These are phyloP conservation scores for Onygena corvina DNA, from an alignment of 2,329 filamentous ascomycete species.

Conservation along the genomic window DNA sequence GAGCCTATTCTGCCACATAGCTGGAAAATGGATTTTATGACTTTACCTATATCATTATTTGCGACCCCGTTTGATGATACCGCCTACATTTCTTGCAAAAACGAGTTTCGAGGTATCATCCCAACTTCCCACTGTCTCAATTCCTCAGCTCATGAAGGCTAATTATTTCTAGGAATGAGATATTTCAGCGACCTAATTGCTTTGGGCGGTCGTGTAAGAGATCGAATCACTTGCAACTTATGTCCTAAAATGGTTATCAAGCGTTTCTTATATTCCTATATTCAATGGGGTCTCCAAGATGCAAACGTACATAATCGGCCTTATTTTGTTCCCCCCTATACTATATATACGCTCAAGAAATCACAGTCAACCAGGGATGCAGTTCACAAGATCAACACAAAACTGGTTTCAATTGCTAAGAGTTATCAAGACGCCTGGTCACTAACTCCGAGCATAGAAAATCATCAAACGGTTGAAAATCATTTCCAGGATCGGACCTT, in stretches of 20 bases:
- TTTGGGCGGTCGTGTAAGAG: slow-evolving; percentile 41
- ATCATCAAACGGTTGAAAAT: not conserved
- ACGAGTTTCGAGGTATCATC: slow-evolving; percentile 37
- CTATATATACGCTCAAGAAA: slow-evolving; percentile 32
- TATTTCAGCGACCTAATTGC: slow-evolving; percentile 41
- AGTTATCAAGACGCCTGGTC: slow-evolving; percentile 30
- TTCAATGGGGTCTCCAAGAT: slow-evolving; percentile 44
- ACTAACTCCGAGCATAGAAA: slow-evolving; percentile 10
- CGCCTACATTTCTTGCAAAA: slow-evolving; percentile 35
- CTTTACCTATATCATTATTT: slow-evolving; percentile 44
- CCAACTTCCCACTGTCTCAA: not conserved
- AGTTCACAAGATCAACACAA: slow-evolving; percentile 33
- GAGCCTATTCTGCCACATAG: slow-evolving; percentile 43
- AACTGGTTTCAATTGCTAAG: slow-evolving; percentile 34
- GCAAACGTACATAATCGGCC: slow-evolving; percentile 29
- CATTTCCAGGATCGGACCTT: slow-evolving; percentile 19
- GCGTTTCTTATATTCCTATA: slow-evolving; percentile 36
- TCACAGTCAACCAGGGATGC: slow-evolving; percentile 31
- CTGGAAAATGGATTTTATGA: slow-evolving; percentile 44
- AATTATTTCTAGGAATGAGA: slow-evolving; percentile 32
- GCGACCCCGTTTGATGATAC: slow-evolving; percentile 27
- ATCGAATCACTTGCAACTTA: slow-evolving; percentile 33
- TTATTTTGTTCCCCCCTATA: slow-evolving; percentile 35
- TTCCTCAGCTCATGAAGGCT: not conserved
- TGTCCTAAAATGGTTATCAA: slow-evolving; percentile 29